These are phyloP conservation scores for Phytophthora podocarpi DNA, from an alignment of 352 stramenopile species.

Conservation along the genomic window DNA sequence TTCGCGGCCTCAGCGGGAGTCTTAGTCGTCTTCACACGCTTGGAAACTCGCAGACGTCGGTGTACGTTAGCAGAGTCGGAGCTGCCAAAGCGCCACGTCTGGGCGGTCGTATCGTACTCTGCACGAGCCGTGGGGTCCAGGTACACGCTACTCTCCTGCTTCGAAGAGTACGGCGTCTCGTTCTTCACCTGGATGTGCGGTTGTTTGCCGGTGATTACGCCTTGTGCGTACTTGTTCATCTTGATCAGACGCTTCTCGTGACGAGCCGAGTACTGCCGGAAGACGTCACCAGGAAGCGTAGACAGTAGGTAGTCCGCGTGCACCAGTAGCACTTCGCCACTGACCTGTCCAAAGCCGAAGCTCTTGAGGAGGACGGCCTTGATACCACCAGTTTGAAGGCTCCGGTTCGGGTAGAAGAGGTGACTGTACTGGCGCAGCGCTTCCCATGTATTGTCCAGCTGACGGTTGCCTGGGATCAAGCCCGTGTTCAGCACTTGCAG, in stretches of 20 bases:
- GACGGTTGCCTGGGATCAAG: slow-evolving; percentile 80
- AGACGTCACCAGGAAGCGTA: slow-evolving; percentile 21
- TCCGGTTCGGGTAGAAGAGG: slow-evolving; percentile 82
- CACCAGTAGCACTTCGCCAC: slow-evolving; percentile 75
- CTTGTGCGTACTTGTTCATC: slow-evolving; percentile 81
- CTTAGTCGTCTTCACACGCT: slow-evolving; percentile 56
- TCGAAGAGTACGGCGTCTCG: slow-evolving; percentile 74
- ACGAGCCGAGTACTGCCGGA: slow-evolving; percentile 63
- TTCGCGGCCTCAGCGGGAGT: slow-evolving; percentile 28
- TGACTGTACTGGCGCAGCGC: slow-evolving; percentile 76
- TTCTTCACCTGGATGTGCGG: slow-evolving; percentile 84
- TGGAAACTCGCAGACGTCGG: slow-evolving; percentile 39
- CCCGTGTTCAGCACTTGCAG: slow-evolving; percentile 81
- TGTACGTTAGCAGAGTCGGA: slow-evolving; percentile 40
- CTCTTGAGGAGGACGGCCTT: slow-evolving; percentile 86
- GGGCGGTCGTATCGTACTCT: slow-evolving; percentile 62
- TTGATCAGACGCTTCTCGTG: slow-evolving; percentile 64
- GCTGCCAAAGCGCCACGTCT: slow-evolving; percentile 78
- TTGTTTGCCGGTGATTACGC: slow-evolving; percentile 77
- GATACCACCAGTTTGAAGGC: slow-evolving; percentile 72
- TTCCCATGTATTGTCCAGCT: slow-evolving; percentile 81
- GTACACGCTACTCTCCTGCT: slow-evolving; percentile 87
- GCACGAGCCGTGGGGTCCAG: slow-evolving; percentile 82
- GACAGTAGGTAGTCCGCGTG: slow-evolving; percentile 45
- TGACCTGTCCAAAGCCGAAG: slow-evolving; percentile 84